Percentiles rank a stretch among this genome's conserved stretches.
phyloP scores from a whole-genome alignment of 1,284 basidiomycete species.

The Moesziomyces antarcticus region DNA sequence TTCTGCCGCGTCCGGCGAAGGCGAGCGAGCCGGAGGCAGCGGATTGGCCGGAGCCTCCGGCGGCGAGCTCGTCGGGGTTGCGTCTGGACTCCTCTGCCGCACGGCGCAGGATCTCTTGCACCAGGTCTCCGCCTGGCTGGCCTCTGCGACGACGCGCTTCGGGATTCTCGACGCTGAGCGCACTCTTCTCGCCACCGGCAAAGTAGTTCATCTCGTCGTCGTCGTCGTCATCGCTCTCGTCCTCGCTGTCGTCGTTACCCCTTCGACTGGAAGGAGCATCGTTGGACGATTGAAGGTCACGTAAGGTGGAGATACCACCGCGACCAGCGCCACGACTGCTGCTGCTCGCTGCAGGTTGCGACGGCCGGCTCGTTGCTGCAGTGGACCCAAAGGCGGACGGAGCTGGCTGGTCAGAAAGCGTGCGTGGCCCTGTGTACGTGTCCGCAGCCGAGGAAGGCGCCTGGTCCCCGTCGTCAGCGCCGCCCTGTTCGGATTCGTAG shows the following conservation, averaged over 20 bases:
- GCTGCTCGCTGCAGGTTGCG: slow-evolving; percentile 14
- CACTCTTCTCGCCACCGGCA: slow-evolving; percentile 73
- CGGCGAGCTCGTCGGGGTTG: slow-evolving; percentile 20
- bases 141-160: slow-evolving; percentile 70
- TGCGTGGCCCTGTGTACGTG: slow-evolving; percentile 60
- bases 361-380: slow-evolving; percentile 9
- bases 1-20: slow-evolving; percentile 47
- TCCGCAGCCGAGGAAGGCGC: slow-evolving; percentile 17
- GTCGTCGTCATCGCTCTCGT: slow-evolving; percentile 47
- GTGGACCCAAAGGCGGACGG: slow-evolving; percentile 34
- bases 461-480: slow-evolving; percentile 8
- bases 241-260: slow-evolving; percentile 53
- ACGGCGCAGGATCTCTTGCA: slow-evolving; percentile 82
- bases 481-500: slow-evolving; percentile 59
- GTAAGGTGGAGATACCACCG: slow-evolving; percentile 68
- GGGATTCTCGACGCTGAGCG: slow-evolving; percentile 89
- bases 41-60: slow-evolving; percentile 6
- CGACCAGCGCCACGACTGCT: slow-evolving; percentile 20
- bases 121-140: slow-evolving; percentile 76
- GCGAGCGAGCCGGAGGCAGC: slow-evolving; percentile 23
- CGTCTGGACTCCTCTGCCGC: slow-evolving; percentile 74
- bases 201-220: slow-evolving; percentile 65
- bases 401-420: slow-evolving; percentile 67
- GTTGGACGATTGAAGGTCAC: slow-evolving; percentile 57
- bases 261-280: slow-evolving; percentile 22